Conservation (phyloP, 495 filamentous ascomycete genomes). For the Chaetomidium leptoderma region DNA sequence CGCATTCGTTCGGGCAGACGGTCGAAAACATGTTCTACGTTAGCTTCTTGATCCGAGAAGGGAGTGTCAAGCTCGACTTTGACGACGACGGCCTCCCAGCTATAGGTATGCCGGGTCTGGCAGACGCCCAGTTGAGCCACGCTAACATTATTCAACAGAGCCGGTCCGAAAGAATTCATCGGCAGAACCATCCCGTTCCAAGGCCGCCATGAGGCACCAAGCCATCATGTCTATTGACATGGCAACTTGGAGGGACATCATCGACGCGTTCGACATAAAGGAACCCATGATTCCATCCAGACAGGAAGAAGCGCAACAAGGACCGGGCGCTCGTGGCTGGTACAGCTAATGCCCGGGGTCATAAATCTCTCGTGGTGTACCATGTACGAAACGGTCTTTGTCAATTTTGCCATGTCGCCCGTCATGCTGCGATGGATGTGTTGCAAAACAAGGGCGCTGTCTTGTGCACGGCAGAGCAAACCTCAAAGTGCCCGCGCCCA, state of each 20-base stretch:
- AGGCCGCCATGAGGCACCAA: conserved; percentile 63
- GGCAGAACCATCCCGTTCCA: conserved; percentile 11
- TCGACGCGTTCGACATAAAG: conserved; percentile 67
- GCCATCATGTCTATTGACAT: conserved; percentile 81
- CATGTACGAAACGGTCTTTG: background rate
- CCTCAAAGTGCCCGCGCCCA: too few species aligned
- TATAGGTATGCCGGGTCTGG: conserved; percentile 54
- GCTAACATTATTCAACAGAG: conserved; percentile 8
- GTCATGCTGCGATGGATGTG: too few species aligned
- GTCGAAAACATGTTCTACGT: conserved; percentile 97
- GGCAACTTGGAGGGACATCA: conserved; percentile 71
- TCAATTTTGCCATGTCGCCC: background rate
- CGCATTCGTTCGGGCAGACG: conserved; percentile 85
- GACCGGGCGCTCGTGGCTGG: conserved; percentile 66
- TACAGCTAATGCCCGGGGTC: conserved; percentile 49
- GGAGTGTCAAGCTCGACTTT: conserved; percentile 59
- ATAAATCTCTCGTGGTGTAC: background rate
- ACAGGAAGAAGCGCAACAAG: conserved; percentile 51
- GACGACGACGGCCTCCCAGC: conserved; percentile 65
- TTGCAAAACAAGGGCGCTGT: too few species aligned
- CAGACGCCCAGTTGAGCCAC: conserved; percentile 5
- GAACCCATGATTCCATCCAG: conserved; percentile 81
- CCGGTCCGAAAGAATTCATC: conserved; percentile 11
- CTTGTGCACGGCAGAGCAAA: too few species aligned
- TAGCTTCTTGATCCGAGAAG: conserved; percentile 89